Percentiles rank a stretch among this genome's conserved stretches.
Conservation (phyloP, 1,284 basidiomycete genomes). For the Irpex sp. region DNA sequence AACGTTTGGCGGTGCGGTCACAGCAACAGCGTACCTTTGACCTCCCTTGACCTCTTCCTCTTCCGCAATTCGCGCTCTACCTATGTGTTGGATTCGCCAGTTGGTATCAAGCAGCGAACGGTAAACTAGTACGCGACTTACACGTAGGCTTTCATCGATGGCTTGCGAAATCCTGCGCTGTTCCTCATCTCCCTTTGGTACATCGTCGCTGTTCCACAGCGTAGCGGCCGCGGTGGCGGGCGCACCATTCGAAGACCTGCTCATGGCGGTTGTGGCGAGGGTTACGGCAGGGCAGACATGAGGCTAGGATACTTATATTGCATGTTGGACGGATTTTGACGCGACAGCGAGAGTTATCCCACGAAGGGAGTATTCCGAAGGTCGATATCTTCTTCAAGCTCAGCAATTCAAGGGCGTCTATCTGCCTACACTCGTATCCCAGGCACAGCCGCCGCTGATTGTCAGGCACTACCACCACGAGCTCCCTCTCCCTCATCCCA, state of each 20-base stretch:
- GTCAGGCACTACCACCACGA: slow-evolving; percentile 16
- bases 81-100: slow-evolving; percentile 29
- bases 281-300: slow-evolving; percentile 3
- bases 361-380: slow-evolving; percentile 14
- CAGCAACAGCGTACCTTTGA: slow-evolving; percentile 53
- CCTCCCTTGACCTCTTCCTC: slow-evolving; percentile 48
- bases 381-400: neutral
- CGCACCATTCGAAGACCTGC: neutral
- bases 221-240: slow-evolving; percentile 3
- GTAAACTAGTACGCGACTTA: slow-evolving; percentile 25
- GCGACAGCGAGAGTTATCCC: slow-evolving; percentile 8
- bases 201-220: slow-evolving; percentile 28
- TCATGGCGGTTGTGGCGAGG: neutral
- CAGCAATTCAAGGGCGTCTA: neutral
- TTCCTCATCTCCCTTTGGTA: slow-evolving; percentile 33
- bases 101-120: slow-evolving; percentile 4
- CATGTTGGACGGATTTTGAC: slow-evolving; percentile 9
- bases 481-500: neutral
- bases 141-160: slow-evolving; percentile 72
- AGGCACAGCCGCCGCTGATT: slow-evolving; percentile 18
- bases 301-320: slow-evolving; percentile 14
- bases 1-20: neutral
- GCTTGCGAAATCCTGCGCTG: slow-evolving; percentile 52
- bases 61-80: slow-evolving; percentile 45
- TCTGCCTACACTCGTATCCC: slow-evolving; percentile 1